Conservation (phyloP, 129 eudicot genomes). For the Oenanthe sinensis region DNA sequence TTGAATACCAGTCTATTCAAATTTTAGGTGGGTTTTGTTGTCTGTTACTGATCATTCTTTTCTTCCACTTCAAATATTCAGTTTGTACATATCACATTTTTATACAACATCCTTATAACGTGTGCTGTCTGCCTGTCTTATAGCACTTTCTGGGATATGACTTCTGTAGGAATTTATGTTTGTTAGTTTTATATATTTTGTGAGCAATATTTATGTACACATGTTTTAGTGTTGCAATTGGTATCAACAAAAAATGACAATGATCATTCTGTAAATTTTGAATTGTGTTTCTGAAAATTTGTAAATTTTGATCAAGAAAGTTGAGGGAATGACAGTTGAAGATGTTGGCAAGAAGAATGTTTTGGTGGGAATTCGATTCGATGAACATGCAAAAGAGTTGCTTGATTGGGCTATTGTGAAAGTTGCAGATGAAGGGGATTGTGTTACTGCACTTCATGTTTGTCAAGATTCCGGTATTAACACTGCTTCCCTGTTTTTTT, state of each 20-base stretch:
- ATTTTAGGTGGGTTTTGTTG: slow-evolving; percentile 35
- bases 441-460: slow-evolving; percentile 70
- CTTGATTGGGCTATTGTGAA: slow-evolving; percentile 85
- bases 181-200: slow-evolving; percentile 15
- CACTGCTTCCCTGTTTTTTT: neutral
- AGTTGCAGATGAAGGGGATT: slow-evolving; percentile 79
- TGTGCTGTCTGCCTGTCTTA: slow-evolving; percentile 12
- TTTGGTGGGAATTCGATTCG: slow-evolving; percentile 75
- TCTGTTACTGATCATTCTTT: slow-evolving; percentile 18
- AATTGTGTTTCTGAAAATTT: slow-evolving; percentile 10
- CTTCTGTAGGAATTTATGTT: slow-evolving; percentile 16
- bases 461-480: slow-evolving; percentile 58
- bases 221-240: neutral
- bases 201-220: neutral
- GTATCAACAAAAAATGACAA: neutral
- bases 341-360: slow-evolving; percentile 39
- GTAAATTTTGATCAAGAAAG: neutral
- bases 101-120: neutral
- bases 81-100: neutral
- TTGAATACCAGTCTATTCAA: slow-evolving; percentile 38
- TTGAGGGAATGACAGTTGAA: slow-evolving; percentile 27
- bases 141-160: slow-evolving; percentile 19
- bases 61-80: slow-evolving; percentile 14
- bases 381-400: slow-evolving; percentile 55
- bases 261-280: neutral